Base-by-base conservation (phyloP, 768 basidiomycete genomes). In the Termitomyces sp. region DNA sequence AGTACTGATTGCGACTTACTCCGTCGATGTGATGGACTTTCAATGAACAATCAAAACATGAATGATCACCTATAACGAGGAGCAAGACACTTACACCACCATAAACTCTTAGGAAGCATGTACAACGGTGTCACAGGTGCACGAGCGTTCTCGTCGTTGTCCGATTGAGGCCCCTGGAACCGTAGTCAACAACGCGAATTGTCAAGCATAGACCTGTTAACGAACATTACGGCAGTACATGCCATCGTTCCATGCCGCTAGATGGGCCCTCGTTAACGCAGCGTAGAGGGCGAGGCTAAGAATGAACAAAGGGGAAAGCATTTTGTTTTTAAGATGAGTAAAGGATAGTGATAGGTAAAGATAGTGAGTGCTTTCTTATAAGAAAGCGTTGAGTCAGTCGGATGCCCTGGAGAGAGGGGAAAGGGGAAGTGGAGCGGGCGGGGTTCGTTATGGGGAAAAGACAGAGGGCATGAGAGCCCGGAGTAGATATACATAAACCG, bases 171-270 rank as follows among this genome's bases (percentile, higher is more conserved):
- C 3, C 72, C 74, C 74, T 76, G 46, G 0, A 37, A 32, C 5
- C 4, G 8, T 38, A 38, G 8, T 47, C 26, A 50, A 37, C 3
- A 19, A 28, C 12, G n/a, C 14, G 19, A 11, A 6, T 7, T 1
- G 19, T 52, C 26, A 55, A 14, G n/a, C 12, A 26, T 24, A 24
- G 19, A 15, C 7, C 22, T 21, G 34, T 21, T 10, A 21, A 68
- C 72, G 58, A 38, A 78, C 78, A 60, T 78, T 72, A 4, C 73
- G 51, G 55, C 76, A 77, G 60, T 73, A 80, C 78, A 79, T 80
- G 41, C 70, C 72, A 58, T 71, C 66, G 54, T 69, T 62, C 60
- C 65, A 79, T 9, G 75, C 68, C 35, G 73, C 74, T 51, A 80
- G 56, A 65, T 80, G 78, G 30, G 75, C 77, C 22, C 64, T 61